These are phyloP conservation scores for Musa acuminata DNA, from an alignment of 176 grass and related monocot species.

Conservation along the genomic window DNA sequence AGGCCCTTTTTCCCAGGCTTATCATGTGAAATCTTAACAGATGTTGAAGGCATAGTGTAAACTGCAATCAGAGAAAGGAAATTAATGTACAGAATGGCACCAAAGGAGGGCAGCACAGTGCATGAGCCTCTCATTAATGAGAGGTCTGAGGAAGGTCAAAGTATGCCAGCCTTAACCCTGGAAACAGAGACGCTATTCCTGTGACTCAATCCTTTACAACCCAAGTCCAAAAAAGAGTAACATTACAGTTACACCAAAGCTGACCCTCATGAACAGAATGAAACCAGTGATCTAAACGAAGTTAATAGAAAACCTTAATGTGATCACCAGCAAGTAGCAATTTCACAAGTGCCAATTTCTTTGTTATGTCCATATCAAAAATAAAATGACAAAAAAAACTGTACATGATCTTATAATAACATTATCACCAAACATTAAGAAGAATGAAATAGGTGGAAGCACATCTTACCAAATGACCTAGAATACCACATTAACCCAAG, in stretches of 20 bases:
- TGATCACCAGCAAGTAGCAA: background rate
- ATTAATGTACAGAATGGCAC: background rate
- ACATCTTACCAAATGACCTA: background rate
- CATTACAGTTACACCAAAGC: too few relatives aligned
- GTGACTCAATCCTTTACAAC: too few relatives aligned
- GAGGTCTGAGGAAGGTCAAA: background rate
- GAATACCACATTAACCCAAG: background rate
- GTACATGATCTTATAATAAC: background rate
- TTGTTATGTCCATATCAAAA: too few relatives aligned
- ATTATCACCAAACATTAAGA: background rate
- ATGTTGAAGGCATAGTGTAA: conserved; percentile 23
- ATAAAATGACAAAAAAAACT: too few relatives aligned
- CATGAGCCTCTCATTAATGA: too few relatives aligned
- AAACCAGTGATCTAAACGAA: background rate
- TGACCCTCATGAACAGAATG: background rate
- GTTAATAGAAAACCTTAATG: background rate
- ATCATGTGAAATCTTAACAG: conserved; percentile 20
- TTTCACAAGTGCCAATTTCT: background rate
- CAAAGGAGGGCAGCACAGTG: background rate
- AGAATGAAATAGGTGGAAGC: background rate
- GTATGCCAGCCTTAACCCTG: background rate
- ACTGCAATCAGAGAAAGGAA: conserved; percentile 25
- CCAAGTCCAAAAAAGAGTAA: too few relatives aligned
- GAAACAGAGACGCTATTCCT: too few relatives aligned
- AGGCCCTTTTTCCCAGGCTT: conserved; percentile 22